Base-by-base conservation (phyloP, 2,329 filamentous ascomycete species). In the Botrytis fragariae region DNA sequence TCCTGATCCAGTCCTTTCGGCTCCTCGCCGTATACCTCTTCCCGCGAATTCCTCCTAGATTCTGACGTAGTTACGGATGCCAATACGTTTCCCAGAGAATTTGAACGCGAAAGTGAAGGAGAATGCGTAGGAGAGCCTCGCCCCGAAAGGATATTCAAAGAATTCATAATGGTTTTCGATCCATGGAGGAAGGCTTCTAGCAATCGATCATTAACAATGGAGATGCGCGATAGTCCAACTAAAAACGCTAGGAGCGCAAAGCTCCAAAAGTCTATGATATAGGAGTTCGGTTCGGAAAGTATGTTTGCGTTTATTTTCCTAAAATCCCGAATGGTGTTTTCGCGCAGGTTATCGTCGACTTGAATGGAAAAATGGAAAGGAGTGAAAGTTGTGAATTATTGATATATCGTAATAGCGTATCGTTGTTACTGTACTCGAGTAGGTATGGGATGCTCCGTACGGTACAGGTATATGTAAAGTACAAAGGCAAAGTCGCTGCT, bases 141-240 rank as follows among this genome's bases (percentile, higher is more conserved):
- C 82, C 93, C 90, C 81, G 94, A 96, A 83, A 98, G 90, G 83
- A 97, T 93, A 85, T 96, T 97, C 86, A 97, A 87, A 80, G 95
- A 97, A 90, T 98, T 98, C 95, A 98, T 98, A 85, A 88, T 93
- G 86, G 71, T 79, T 77, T 76, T 83, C 82, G 83, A 86, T 87
- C 89, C 89, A 90, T 82, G 78, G 80, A 80, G 77, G 75, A 77
- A 72, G 74, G 71, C 32, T 67, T 71, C 63, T 72, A 29, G 57
- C 44, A 70, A 45, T 62, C 54, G 68, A 67, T 67, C 61, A 67
- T 42, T 42, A 67, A 72, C 70, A 60, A 72, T 68, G 51, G 51
- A 42, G 57, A 69, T 68, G 32, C 20, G 71, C 62, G 25, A 51
- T 60, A 59, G 29, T 48, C 45, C 48, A 59, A 59, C 48, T 35